A percentile compares a stretch with the other conserved stretches of the same genome.
Conservation (phyloP, 192 early-diverging fungal genomes). For the Phycomyces blakesleeanus region DNA sequence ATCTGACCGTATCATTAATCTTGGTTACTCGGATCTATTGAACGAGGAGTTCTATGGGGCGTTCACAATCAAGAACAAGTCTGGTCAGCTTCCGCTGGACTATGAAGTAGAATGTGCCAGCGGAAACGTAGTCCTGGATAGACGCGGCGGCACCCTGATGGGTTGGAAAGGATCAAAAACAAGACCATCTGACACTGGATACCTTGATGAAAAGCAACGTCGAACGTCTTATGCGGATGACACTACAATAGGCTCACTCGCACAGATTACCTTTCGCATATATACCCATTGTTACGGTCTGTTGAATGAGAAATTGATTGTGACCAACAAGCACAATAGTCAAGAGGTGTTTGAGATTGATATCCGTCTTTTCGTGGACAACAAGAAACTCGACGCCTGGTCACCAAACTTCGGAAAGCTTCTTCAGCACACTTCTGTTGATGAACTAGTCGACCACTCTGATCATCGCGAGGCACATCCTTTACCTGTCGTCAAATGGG, state of each 20-base stretch:
- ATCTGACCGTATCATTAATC: slow-evolving; percentile 59
- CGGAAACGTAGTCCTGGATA: slow-evolving; percentile 51
- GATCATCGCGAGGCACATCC: slow-evolving; percentile 29
- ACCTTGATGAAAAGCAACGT: not conserved
- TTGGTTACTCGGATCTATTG: slow-evolving; percentile 53
- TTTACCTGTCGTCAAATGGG: slow-evolving; percentile 44
- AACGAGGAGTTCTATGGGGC: slow-evolving; percentile 52
- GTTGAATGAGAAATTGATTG: slow-evolving; percentile 55
- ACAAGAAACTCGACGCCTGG: slow-evolving; percentile 31
- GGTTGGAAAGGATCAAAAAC: slow-evolving; percentile 43
- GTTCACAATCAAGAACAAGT: slow-evolving; percentile 68
- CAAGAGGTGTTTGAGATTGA: slow-evolving; percentile 59
- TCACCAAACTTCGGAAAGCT: slow-evolving; percentile 15
- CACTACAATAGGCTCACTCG: slow-evolving; percentile 29
- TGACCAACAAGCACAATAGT: slow-evolving; percentile 69
- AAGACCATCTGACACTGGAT: not conserved
- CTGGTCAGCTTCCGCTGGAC: slow-evolving; percentile 65
- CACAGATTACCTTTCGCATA: slow-evolving; percentile 57
- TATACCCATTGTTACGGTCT: slow-evolving; percentile 54
- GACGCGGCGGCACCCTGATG: slow-evolving; percentile 46
- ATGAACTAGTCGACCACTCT: slow-evolving; percentile 15
- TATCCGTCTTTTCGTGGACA: slow-evolving; percentile 69
- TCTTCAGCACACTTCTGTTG: slow-evolving; percentile 1
- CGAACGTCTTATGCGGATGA: slow-evolving; percentile 23
- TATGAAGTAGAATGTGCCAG: slow-evolving; percentile 52